Evolutionary conservation across 2,329 filamentous ascomycete species (phyloP), one percentile per base, ranked within the genome.

Genomic region (Talaromyces albobiverticillius): DNA sequence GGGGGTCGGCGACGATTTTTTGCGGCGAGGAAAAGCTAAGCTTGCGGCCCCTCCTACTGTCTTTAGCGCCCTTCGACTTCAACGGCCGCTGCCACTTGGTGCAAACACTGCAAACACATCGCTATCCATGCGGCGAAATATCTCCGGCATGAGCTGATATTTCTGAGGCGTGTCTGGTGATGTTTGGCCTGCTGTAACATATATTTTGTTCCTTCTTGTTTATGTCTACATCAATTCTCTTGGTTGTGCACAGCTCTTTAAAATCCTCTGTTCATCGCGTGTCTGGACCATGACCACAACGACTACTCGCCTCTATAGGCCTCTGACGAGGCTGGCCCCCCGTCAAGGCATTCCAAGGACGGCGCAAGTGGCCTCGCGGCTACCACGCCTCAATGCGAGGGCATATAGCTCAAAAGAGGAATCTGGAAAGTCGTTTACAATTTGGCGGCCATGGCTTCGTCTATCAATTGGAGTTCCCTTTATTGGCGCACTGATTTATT

Each of bases 381-480:
- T 56, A 14, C 48, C 60, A 40, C 56, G 60, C 11, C 58, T 62
- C 7, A 57, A 62, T 42, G 63, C 67, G 40, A 62, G 62, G 40
- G 67, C 66, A 53, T 51, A 55, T 23, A 55, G 26, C 29, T 55
- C 47, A 5, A 55, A 43, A 10, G 46, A 51, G 16, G 25, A n/a
- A 4, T 32, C 47, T 3, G 46, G 61, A 11, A 59, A 67, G 52
- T 58, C 64, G 18, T 69, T 71, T 46, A 68, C 66, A 16, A 74
- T 78, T 36, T 72, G 69, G 65, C 64, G 71, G 47, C 77, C 77
- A 9, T 79, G 77, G 59, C 67, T 78, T 36, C 74, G 76, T 53
- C 68, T 81, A 20, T 71, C 74, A 7, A 60, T 80, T 57, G 79
- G 78, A 11, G 62, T 78, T 46, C 73, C 79, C 11, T 76, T 80